A percentile compares a stretch with the other conserved stretches of the same genome.
Conservation (phyloP, 2,329 filamentous ascomycete genomes). For the Alternaria ethzedia region DNA sequence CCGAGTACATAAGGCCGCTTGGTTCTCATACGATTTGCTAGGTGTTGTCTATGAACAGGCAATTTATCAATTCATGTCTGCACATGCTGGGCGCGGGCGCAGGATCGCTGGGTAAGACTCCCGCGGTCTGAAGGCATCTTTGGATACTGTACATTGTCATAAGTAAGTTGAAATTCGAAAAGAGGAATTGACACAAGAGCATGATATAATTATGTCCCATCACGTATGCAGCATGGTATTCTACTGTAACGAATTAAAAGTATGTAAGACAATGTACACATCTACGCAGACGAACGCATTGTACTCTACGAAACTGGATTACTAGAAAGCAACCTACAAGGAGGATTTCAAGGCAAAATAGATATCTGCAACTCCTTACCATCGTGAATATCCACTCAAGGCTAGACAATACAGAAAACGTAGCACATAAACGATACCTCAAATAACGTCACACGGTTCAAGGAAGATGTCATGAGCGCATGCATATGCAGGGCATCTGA, state of each 20-base stretch:
- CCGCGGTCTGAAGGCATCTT: neutral
- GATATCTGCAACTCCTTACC: neutral
- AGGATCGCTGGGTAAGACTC: neutral
- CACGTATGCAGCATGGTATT: neutral
- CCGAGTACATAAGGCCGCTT: neutral
- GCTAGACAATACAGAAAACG: neutral
- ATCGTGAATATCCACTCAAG: neutral
- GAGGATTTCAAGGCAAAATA: neutral
- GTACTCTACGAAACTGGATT: neutral
- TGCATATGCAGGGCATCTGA: neutral
- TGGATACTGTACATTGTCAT: neutral
- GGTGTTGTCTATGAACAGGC: neutral
- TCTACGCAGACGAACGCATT: neutral
- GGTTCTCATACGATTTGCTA: neutral
- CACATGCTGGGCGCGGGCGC: neutral
- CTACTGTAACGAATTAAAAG: neutral
- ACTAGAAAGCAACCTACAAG: neutral
- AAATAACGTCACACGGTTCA: neutral
- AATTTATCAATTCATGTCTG: neutral
- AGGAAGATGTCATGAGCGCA: neutral
- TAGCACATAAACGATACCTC: neutral
- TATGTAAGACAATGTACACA: neutral
- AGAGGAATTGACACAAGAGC: neutral
- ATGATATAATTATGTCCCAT: neutral
- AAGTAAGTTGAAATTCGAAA: rapidly evolving